These are phyloP conservation scores for Aspergillus candidus DNA, from an alignment of 2,329 filamentous ascomycete species.

Conservation along the genomic window DNA sequence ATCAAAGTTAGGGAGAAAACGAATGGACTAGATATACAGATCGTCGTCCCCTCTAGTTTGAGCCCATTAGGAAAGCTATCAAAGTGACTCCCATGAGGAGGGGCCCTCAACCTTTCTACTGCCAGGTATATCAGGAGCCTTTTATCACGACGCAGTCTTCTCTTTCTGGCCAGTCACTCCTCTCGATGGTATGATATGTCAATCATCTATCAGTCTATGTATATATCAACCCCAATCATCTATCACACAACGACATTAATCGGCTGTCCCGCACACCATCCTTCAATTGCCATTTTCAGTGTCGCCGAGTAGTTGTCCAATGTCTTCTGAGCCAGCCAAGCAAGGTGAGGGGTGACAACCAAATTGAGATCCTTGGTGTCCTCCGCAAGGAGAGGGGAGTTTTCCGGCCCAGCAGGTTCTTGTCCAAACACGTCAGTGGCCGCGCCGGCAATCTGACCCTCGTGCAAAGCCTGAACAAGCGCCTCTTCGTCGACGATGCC, in stretches of 20 bases:
- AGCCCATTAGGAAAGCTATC: too few species aligned
- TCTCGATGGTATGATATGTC: too few species aligned
- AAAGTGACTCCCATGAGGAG: too few species aligned
- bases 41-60: too few species aligned
- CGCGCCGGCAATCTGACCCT: slow-evolving; percentile 44
- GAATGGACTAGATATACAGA: too few species aligned
- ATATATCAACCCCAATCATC: not conserved
- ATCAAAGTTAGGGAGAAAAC: too few species aligned
- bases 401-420: slow-evolving; percentile 43
- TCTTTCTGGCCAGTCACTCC: too few species aligned
- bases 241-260: slow-evolving; percentile 15
- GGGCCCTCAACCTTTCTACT: too few species aligned
- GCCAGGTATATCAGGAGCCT: too few species aligned
- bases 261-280: slow-evolving; percentile 33
- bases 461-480: slow-evolving; percentile 40
- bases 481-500: slow-evolving; percentile 48
- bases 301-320: slow-evolving; percentile 42
- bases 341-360: slow-evolving; percentile 48
- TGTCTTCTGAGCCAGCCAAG: slow-evolving; percentile 48
- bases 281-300: slow-evolving; percentile 45
- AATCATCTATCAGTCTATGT: too few species aligned
- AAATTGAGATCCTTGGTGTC: slow-evolving; percentile 45
- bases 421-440: slow-evolving; percentile 47
- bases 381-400: slow-evolving; percentile 40
- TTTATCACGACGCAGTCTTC: too few species aligned